These are phyloP conservation scores for Phycomyces nitens DNA, from an alignment of 192 early-diverging fungal genomes.

Conservation along the genomic window DNA sequence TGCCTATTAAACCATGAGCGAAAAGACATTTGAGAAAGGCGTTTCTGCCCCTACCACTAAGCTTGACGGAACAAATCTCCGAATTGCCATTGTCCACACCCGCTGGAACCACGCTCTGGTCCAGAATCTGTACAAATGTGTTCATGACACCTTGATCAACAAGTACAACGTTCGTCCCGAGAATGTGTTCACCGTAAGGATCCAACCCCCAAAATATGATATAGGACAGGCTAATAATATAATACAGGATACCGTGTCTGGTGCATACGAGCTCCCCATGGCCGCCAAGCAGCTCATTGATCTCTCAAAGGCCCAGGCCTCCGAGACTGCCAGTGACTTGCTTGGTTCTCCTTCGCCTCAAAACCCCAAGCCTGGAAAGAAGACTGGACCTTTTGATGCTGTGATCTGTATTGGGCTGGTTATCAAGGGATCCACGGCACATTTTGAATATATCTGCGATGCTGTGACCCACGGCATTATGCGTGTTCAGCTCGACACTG, in stretches of 20 bases:
- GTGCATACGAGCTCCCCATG: constrained; percentile 93
- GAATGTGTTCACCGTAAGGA: constrained; percentile 67
- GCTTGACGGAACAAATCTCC: constrained; percentile 64
- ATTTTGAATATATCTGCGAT: constrained; percentile 99
- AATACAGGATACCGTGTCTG: constrained; percentile 68
- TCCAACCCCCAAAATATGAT: neutral
- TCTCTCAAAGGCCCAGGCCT: constrained; percentile 57
- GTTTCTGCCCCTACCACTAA: constrained; percentile 49
- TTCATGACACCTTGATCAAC: constrained; percentile 58
- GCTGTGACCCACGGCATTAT: constrained; percentile 90
- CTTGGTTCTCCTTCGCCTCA: constrained; percentile 33
- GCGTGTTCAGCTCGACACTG: constrained; percentile 89
- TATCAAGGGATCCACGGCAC: constrained; percentile 98
- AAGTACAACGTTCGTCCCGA: constrained; percentile 61
- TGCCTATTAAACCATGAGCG: constrained; percentile 14
- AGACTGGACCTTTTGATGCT: constrained; percentile 72
- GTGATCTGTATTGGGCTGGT: constrained; percentile 94
- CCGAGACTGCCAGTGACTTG: constrained; percentile 53
- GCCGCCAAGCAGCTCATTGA: constrained; percentile 76
- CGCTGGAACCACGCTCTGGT: constrained; percentile 94
- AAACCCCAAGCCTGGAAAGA: constrained; percentile 17
- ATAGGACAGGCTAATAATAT: neutral
- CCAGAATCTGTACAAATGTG: constrained; percentile 73
- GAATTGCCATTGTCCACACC: constrained; percentile 83
- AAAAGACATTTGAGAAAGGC: constrained; percentile 65